These are phyloP conservation scores for Globisporangium cederbergense DNA, from an alignment of 352 stramenopile species.

Conservation along the genomic window DNA sequence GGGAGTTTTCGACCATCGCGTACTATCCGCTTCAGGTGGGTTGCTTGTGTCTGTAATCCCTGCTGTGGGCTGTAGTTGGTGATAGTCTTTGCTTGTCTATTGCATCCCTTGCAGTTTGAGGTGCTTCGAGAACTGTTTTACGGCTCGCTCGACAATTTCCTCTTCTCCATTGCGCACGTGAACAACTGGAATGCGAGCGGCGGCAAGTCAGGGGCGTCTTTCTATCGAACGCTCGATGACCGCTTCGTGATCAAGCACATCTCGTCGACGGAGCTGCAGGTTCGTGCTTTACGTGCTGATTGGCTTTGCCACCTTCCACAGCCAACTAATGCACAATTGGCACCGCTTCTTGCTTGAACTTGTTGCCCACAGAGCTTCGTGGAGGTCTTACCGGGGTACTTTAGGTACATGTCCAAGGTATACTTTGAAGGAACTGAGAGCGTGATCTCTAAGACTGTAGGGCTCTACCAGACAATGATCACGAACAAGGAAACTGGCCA, in stretches of 20 bases:
- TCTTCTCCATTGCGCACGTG: conserved; percentile 84
- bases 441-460: conserved; percentile 96
- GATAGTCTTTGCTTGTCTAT: background rate
- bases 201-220: conserved; percentile 96
- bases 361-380: conserved; percentile 62
- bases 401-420: conserved; percentile 96
- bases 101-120: conserved; percentile 69
- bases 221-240: conserved; percentile 94
- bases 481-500: conserved; percentile 90
- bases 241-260: conserved; percentile 99
- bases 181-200: conserved; percentile 92
- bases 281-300: conserved; percentile 60
- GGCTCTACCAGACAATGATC: conserved; percentile 97
- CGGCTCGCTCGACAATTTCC: conserved; percentile 50
- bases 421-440: conserved; percentile 94
- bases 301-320: background rate
- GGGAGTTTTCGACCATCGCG: conserved; percentile 71
- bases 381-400: conserved; percentile 88
- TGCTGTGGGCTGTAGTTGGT: background rate
- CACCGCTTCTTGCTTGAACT: conserved; percentile 16
- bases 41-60: background rate
- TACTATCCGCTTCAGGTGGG: conserved; percentile 79
- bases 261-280: conserved; percentile 96
- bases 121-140: conserved; percentile 91
- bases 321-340: background rate